A percentile compares a stretch with the other conserved stretches of the same genome.
Evolutionary conservation across 495 filamentous ascomycete species (phyloP).

Genomic region (Penicillium verhagenii): DNA sequence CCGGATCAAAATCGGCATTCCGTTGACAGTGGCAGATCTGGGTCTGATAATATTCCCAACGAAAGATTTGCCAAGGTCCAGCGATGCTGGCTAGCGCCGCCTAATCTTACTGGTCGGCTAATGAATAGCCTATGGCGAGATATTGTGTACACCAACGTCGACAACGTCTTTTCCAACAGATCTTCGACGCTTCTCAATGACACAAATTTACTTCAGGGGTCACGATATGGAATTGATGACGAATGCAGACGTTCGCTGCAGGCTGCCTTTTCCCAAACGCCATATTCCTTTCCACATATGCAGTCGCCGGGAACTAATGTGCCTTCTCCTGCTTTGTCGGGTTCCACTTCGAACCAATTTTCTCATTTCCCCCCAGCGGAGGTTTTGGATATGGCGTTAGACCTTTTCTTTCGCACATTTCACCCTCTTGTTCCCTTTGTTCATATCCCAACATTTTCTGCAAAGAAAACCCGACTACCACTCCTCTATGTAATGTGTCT

Average conservation of each 20-base stretch:
- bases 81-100: constrained; percentile 47
- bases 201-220: constrained; percentile 32
- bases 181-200: constrained; percentile 21
- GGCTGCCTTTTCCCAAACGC: constrained; percentile 33
- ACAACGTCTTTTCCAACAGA: constrained; percentile 46
- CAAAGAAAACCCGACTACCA: constrained; percentile 41
- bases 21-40: constrained; percentile 31
- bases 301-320: constrained; percentile 26
- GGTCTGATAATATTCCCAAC: constrained; percentile 39
- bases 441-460: constrained; percentile 51
- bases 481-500: constrained; percentile 52
- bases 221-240: constrained; percentile 49
- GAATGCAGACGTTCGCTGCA: constrained; percentile 47
- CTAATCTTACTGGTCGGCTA: constrained; percentile 42
- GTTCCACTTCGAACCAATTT: constrained; percentile 21
- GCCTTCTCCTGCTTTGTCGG: constrained; percentile 25
- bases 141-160: constrained; percentile 37
- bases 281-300: constrained; percentile 15
- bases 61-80: constrained; percentile 52
- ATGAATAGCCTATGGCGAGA: constrained; percentile 52
- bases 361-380: constrained; percentile 49
- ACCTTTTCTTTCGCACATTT: constrained; percentile 51
- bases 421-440: constrained; percentile 53
- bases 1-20: constrained; percentile 26
- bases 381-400: constrained; percentile 57